Conservation (phyloP, 2,329 filamentous ascomycete species). For the Lizonia empirigonia region DNA sequence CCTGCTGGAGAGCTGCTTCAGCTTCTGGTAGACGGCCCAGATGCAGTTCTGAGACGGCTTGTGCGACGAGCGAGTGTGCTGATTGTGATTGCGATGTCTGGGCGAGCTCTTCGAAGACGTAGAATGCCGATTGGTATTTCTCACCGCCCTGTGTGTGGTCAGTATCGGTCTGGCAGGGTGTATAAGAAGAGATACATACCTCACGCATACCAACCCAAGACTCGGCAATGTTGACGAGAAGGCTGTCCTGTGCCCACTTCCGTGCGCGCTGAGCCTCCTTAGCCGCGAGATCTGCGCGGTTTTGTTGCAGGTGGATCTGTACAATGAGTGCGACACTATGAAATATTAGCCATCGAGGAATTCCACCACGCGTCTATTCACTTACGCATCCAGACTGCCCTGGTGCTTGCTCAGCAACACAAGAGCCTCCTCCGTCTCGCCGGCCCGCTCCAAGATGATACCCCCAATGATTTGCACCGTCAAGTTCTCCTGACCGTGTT, state of each 20-base stretch:
- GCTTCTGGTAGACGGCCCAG: conserved; percentile 88
- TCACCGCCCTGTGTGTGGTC: conserved; percentile 73
- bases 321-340: conserved; percentile 80
- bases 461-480: conserved; percentile 81
- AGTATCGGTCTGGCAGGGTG: conserved; percentile 26
- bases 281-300: conserved; percentile 84
- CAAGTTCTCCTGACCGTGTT: conserved; percentile 69
- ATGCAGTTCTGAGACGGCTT: conserved; percentile 90
- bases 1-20: conserved; percentile 82
- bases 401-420: conserved; percentile 81
- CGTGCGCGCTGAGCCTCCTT: conserved; percentile 88
- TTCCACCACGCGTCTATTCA: background rate
- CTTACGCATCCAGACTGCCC: conserved; percentile 76
- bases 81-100: conserved; percentile 83
- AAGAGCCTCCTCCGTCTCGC: conserved; percentile 84
- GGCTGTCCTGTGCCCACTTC: conserved; percentile 92
- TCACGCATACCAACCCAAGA: conserved; percentile 90
- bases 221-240: conserved; percentile 92
- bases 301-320: conserved; percentile 91
- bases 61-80: conserved; percentile 76
- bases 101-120: conserved; percentile 95
- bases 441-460: conserved; percentile 79
- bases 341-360: conserved; percentile 3
- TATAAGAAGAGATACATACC: conserved; percentile 58
- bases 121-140: conserved; percentile 95